Conservation (phyloP, 371 early-diverging fungal genomes). For the Dichotomocladium elegans region DNA sequence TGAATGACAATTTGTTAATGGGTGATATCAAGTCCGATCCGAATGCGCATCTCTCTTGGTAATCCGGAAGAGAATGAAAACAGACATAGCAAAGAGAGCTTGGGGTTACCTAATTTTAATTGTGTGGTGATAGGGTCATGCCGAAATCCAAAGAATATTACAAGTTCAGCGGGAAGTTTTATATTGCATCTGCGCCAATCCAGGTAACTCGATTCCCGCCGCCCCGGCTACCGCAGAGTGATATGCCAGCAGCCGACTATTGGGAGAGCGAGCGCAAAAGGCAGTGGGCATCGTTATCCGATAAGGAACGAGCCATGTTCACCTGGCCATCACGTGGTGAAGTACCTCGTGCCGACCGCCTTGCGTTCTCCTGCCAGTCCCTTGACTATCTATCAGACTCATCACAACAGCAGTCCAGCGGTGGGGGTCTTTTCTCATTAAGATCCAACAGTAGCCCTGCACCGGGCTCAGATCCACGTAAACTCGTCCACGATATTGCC, state of each 20-base stretch:
- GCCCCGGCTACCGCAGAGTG: slow-evolving; percentile 42
- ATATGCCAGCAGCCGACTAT: slow-evolving; percentile 49
- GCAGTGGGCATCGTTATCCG: slow-evolving; percentile 55
- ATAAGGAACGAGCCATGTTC: slow-evolving; percentile 55
- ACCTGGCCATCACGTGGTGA: slow-evolving; percentile 75
- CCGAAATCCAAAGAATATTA: slow-evolving; percentile 67
- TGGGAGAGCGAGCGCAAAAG: slow-evolving; percentile 66
- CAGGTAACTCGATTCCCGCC: slow-evolving; percentile 71
- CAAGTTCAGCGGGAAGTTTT: slow-evolving; percentile 65
- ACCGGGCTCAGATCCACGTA: slow-evolving; percentile 8
- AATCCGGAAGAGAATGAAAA: background rate
- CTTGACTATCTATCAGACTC: slow-evolving; percentile 42
- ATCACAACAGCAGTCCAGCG: slow-evolving; percentile 3
- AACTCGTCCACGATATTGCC: slow-evolving; percentile 61
- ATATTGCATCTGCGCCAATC: slow-evolving; percentile 68
- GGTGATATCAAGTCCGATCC: slow-evolving; percentile 62
- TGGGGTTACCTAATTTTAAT: too few relatives aligned
- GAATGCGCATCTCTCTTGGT: slow-evolving; percentile 54
- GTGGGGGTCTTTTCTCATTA: slow-evolving; percentile 2
- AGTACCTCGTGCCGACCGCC: slow-evolving; percentile 33
- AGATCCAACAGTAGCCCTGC: background rate
- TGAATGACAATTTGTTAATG: slow-evolving; percentile 57
- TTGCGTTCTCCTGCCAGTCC: slow-evolving; percentile 54
- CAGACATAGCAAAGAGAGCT: too few relatives aligned
- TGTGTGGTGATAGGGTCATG: slow-evolving; percentile 50